A percentile compares a stretch with the other conserved stretches of the same genome.
Evolutionary conservation across 1,139 yeast genomes (phyloP).

Genomic region (Geotrichum reessii): DNA sequence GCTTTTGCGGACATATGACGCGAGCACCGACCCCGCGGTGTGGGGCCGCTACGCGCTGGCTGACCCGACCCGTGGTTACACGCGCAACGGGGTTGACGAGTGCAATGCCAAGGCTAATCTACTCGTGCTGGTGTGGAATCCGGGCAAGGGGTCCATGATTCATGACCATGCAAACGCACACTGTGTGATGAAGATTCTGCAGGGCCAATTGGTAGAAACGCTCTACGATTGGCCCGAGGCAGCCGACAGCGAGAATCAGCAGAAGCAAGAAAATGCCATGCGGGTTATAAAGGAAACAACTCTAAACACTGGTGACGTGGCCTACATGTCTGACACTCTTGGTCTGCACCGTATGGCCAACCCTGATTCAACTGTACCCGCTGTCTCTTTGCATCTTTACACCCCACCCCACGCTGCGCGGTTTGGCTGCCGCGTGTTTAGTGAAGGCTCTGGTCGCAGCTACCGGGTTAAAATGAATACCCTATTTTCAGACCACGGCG

Average conservation of each 20-base stretch:
- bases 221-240: slow-evolving; percentile 51
- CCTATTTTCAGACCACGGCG: slow-evolving; percentile 60
- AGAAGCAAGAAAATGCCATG: slow-evolving; percentile 21
- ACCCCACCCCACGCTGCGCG: slow-evolving; percentile 74
- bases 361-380: slow-evolving; percentile 42
- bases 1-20: slow-evolving; percentile 47
- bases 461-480: slow-evolving; percentile 58
- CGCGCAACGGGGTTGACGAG: slow-evolving; percentile 58
- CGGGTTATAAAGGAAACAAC: slow-evolving; percentile 33
- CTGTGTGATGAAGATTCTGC: slow-evolving; percentile 49
- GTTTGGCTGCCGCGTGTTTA: slow-evolving; percentile 60
- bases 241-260: slow-evolving; percentile 17
- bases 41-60: slow-evolving; percentile 58
- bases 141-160: slow-evolving; percentile 58
- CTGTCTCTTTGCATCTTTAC: slow-evolving; percentile 68
- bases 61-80: slow-evolving; percentile 45
- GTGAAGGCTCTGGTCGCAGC: slow-evolving; percentile 47
- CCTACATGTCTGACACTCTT: slow-evolving; percentile 61
- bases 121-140: slow-evolving; percentile 66
- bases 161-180: slow-evolving; percentile 80
- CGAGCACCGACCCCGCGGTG: slow-evolving; percentile 42
- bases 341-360: slow-evolving; percentile 66
- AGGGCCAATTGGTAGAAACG: slow-evolving; percentile 56
- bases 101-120: slow-evolving; percentile 65
- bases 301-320: slow-evolving; percentile 46